These are phyloP conservation scores for Wickerhamomyces xylosicus DNA, from an alignment of 805 yeast genomes.

Conservation along the genomic window DNA sequence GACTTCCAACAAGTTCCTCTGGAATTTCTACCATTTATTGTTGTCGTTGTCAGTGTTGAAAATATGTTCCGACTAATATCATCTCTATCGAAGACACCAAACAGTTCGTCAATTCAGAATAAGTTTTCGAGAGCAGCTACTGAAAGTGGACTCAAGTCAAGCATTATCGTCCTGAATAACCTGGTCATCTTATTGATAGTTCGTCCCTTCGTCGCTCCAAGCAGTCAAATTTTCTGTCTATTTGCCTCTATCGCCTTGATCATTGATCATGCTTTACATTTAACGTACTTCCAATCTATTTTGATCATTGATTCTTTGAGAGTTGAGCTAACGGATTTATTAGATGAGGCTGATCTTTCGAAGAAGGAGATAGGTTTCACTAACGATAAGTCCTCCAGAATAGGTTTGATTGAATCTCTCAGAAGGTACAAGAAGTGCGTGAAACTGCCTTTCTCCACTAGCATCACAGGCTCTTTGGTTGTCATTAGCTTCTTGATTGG, in stretches of 20 bases:
- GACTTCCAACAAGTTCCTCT: slow-evolving; percentile 28
- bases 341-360: slow-evolving; percentile 11
- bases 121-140: slow-evolving; percentile 28
- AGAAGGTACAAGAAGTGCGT: slow-evolving; percentile 18
- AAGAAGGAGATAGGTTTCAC: neutral
- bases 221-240: slow-evolving; percentile 30
- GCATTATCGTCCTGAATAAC: slow-evolving; percentile 24
- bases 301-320: slow-evolving; percentile 59
- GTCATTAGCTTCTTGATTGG: slow-evolving; percentile 19
- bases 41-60: slow-evolving; percentile 33
- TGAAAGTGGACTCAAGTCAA: slow-evolving; percentile 27
- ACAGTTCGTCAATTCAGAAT: slow-evolving; percentile 29
- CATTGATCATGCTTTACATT: slow-evolving; percentile 49
- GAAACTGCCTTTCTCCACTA: slow-evolving; percentile 25
- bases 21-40: slow-evolving; percentile 30
- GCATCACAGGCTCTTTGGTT: slow-evolving; percentile 21
- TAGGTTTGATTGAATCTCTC: slow-evolving; percentile 1
- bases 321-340: slow-evolving; percentile 47
- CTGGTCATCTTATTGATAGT: slow-evolving; percentile 18
- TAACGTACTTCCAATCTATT: slow-evolving; percentile 56
- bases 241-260: slow-evolving; percentile 39
- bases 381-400: no score
- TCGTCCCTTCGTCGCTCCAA: slow-evolving; percentile 21
- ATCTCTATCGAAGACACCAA: slow-evolving; percentile 29
- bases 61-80: slow-evolving; percentile 36